Conservation (phyloP, 2,329 filamentous ascomycete species). For the Botrytis squamosa region DNA sequence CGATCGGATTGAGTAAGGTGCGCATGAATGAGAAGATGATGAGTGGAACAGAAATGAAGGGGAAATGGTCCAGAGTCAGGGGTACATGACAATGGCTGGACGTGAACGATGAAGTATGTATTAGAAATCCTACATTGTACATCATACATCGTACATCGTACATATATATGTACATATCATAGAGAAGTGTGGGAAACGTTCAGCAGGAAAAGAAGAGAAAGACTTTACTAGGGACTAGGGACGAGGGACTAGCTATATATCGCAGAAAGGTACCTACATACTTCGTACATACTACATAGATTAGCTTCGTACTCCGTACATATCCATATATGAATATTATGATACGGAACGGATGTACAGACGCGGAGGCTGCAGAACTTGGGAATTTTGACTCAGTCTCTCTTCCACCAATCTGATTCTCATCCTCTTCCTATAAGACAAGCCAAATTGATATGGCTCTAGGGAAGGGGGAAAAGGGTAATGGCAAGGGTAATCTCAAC, state of each 20-base stretch:
- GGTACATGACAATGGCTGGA: slow-evolving; percentile 15
- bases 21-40: background rate
- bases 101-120: background rate
- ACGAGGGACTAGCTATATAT: background rate
- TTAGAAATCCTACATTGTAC: background rate
- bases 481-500: background rate
- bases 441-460: background rate
- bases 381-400: background rate
- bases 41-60: slow-evolving; percentile 5
- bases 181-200: background rate
- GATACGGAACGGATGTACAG: background rate
- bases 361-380: background rate
- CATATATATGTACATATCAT: background rate
- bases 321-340: background rate
- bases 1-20: slow-evolving; percentile 5
- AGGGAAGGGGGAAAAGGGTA: background rate
- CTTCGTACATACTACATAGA: too few relatives aligned
- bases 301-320: background rate
- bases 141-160: background rate
- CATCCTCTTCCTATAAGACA: background rate
- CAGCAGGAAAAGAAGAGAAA: background rate
- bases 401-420: background rate
- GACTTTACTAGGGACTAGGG: background rate
- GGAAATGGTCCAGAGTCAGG: slow-evolving; percentile 17
- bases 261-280: background rate